Conservation (phyloP, 768 basidiomycete species). For the Trametopsis cervina region DNA sequence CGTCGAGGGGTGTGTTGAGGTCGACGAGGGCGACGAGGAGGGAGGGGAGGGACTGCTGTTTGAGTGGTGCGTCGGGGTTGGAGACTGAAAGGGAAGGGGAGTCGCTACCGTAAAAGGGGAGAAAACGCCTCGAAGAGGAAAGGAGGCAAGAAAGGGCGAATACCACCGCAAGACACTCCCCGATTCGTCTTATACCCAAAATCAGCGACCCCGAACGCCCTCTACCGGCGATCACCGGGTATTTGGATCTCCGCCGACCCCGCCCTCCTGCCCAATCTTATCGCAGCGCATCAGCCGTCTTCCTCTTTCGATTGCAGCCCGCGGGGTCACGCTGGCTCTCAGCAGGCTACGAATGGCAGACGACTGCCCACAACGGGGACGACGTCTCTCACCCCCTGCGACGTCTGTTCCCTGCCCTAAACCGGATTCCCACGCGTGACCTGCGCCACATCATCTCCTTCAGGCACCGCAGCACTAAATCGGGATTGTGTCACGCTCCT, state of each 20-base stretch:
- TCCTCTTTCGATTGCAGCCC: conserved; percentile 1
- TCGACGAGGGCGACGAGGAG: conserved; percentile 3
- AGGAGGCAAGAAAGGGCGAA: conserved; percentile 11
- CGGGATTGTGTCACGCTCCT: conserved; percentile 2
- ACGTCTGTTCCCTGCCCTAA: conserved; percentile 6
- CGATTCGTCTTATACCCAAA: conserved; percentile 14
- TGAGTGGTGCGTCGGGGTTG: conserved; percentile 5
- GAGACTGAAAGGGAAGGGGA: conserved; percentile 11
- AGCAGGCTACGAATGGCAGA: no score
- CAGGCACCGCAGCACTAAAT: conserved; percentile 4
- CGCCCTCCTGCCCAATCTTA: conserved; percentile 6
- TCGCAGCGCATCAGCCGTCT: background rate
- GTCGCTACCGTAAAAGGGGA: conserved; percentile 13
- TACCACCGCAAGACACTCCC: conserved; percentile 1
- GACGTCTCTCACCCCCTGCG: background rate
- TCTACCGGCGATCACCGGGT: conserved; percentile 4
- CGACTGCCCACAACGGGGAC: no score
- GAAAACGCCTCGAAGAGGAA: conserved; percentile 17
- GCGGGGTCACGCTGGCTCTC: background rate
- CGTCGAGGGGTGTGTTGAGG: conserved; percentile 3
- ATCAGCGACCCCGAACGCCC: conserved; percentile 3
- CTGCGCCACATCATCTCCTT: conserved; percentile 11
- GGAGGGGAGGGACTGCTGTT: background rate
- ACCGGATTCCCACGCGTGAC: conserved; percentile 13
- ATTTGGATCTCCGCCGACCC: conserved; percentile 6